A percentile compares a stretch with the other conserved stretches of the same genome.
These are phyloP conservation scores for Letharia columbiana DNA, from an alignment of 495 filamentous ascomycete species.

Conservation along the genomic window DNA sequence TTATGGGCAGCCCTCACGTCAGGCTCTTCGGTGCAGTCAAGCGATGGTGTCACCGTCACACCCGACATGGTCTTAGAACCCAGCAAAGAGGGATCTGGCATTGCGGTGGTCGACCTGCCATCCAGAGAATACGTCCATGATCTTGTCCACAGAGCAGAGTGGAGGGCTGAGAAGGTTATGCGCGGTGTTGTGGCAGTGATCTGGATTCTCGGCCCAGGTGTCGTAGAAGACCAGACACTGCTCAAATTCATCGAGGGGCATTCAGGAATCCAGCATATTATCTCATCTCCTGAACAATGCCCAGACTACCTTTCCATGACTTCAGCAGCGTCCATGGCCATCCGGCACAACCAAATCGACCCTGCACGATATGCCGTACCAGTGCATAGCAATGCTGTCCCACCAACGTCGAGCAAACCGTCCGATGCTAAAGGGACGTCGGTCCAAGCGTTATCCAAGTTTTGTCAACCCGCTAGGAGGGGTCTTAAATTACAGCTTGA, in stretches of 20 bases:
- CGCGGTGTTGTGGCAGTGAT: constrained; percentile 57
- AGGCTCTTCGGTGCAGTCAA: constrained; percentile 46
- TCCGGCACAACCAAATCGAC: constrained; percentile 63
- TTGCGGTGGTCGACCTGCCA: constrained; percentile 76
- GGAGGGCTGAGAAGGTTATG: constrained; percentile 57
- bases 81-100: constrained; percentile 47
- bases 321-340: constrained; percentile 50
- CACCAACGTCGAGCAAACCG: constrained; percentile 28
- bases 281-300: constrained; percentile 62
- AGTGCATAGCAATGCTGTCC: constrained; percentile 44
- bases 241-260: constrained; percentile 58
- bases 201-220: constrained; percentile 69
- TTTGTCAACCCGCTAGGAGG: constrained; percentile 30
- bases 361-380: constrained; percentile 58
- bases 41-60: constrained; percentile 49
- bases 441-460: not conserved
- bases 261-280: constrained; percentile 56
- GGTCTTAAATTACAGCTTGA: constrained; percentile 55
- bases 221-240: constrained; percentile 53
- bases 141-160: constrained; percentile 64
- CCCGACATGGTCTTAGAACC: constrained; percentile 60
- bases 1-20: constrained; percentile 47
- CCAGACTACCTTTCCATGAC: constrained; percentile 63
- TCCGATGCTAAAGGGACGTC: not conserved
- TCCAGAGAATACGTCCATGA: constrained; percentile 54